Base-by-base conservation (phyloP, 2,329 filamentous ascomycete species). In the Fusarium robinianum region DNA sequence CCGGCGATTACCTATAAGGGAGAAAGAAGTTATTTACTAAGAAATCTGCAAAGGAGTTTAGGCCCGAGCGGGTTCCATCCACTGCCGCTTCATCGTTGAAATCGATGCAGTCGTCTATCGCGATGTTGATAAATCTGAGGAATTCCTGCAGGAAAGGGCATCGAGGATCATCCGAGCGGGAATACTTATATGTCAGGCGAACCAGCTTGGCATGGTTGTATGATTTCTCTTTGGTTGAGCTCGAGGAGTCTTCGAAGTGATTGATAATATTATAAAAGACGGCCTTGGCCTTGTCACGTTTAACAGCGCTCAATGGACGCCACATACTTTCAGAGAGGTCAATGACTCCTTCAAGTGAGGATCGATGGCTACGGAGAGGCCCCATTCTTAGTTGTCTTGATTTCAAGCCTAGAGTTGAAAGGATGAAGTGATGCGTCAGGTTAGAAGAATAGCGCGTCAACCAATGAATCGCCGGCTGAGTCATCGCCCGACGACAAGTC, bases 11-110 rank as follows among this genome's bases (percentile, higher is more conserved):
- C 23, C 8, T 27, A 41, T 17, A 23, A 5, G 38, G 30, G 3
- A 41, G 30, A 34, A 41, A 33, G 29, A 41, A 33, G 30, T 41
- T 41, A 11, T 41, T 8, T 12, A 41, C 4, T 7, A 41, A 19
- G 16, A 18, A 27, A 16, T 41, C 30, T 21, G 38, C 38, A 27
- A 41, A 41, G 8, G 27, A 33, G 17, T 41, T 24, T 16, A 41
- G 9, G 22, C 17, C 23, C 15, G 15, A 17, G 23, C 34, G 34
- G 15, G 27, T 25, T 19, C 21, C 22, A 5, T 41, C 38, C 17
- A 18, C 34, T 12, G 8, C 17, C 15, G 34, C 5, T 37, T 9
- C 7, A 27, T 37, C 15, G 7, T 37, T 24, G 23, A 37, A 27
- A 18, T 27, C n/a, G 7, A 37, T 19, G 15, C 1, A n/a, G 22